Conservation (phyloP, 2,329 filamentous ascomycete species). For the Teratosphaeria pseudoeucalypti region DNA sequence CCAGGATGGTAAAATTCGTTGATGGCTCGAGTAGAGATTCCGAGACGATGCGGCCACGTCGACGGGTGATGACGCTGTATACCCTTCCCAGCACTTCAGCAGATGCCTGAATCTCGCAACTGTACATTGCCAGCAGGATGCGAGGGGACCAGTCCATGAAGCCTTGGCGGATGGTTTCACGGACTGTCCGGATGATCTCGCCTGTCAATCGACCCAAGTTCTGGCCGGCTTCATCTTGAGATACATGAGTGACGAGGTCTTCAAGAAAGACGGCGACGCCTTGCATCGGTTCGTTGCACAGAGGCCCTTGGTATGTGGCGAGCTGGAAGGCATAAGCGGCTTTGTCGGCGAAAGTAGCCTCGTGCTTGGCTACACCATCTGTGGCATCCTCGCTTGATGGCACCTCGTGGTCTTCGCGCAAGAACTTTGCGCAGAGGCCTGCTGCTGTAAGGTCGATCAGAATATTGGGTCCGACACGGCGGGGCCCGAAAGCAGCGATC, state of each 20-base stretch:
- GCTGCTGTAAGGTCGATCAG: constrained; percentile 72
- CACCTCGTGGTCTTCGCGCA: constrained; percentile 19
- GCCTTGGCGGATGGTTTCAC: constrained; percentile 69
- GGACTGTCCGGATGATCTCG: constrained; percentile 82
- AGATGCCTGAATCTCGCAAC: constrained; percentile 90
- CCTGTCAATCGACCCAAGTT: constrained; percentile 73
- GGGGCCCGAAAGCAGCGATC: constrained; percentile 83
- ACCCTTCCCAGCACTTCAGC: constrained; percentile 90
- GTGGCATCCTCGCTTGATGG: constrained; percentile 1
- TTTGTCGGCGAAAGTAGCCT: constrained; percentile 62
- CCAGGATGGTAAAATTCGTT: constrained; percentile 89
- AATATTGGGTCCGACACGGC: constrained; percentile 76
- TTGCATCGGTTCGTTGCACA: constrained; percentile 88
- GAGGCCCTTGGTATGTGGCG: constrained; percentile 73
- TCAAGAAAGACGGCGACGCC: constrained; percentile 87
- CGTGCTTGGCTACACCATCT: constrained; percentile 10
- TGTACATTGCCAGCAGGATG: constrained; percentile 96
- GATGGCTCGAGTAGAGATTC: constrained; percentile 92
- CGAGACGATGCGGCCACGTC: constrained; percentile 76
- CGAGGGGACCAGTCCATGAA: constrained; percentile 95
- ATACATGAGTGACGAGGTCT: constrained; percentile 54
- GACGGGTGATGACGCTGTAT: constrained; percentile 93
- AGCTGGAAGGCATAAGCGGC: constrained; percentile 91
- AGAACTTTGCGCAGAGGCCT: constrained; percentile 56
- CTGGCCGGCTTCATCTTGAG: constrained; percentile 45